Percentiles rank a stretch among this genome's conserved stretches.
Evolutionary conservation across 495 filamentous ascomycete species (phyloP).

Genomic region (Cryomyces antarcticus): DNA sequence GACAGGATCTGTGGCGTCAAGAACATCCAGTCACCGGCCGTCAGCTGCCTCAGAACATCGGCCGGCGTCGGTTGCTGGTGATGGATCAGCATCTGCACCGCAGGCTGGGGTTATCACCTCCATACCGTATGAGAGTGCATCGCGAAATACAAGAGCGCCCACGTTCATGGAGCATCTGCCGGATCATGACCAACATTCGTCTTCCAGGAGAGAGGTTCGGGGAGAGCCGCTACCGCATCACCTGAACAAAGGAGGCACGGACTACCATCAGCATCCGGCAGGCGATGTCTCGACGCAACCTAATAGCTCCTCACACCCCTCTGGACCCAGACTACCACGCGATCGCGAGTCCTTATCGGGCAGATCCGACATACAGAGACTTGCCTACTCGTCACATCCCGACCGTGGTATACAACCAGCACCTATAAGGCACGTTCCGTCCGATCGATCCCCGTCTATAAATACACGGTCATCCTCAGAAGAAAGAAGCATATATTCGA

Average conservation of each 20-base stretch:
- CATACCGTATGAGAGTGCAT: slow-evolving; percentile 70
- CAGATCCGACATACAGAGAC: neutral
- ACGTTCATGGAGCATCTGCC: slow-evolving; percentile 59
- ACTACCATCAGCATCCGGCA: slow-evolving; percentile 80
- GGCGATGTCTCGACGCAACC: slow-evolving; percentile 34
- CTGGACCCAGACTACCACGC: slow-evolving; percentile 3
- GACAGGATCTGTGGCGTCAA: slow-evolving; percentile 51
- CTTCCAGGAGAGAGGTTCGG: slow-evolving; percentile 25
- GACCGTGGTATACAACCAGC: no score
- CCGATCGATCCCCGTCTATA: slow-evolving; percentile 29
- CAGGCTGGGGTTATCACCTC: slow-evolving; percentile 74
- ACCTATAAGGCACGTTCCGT: neutral
- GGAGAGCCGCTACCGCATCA: slow-evolving; percentile 64
- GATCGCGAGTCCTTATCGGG: neutral
- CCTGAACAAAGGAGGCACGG: slow-evolving; percentile 51
- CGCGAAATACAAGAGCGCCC: slow-evolving; percentile 44
- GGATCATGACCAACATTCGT: slow-evolving; percentile 32
- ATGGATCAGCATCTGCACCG: slow-evolving; percentile 41
- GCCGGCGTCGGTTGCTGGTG: slow-evolving; percentile 24
- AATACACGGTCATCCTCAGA: slow-evolving; percentile 53
- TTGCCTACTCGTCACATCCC: no score
- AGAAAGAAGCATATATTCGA: slow-evolving; percentile 40
- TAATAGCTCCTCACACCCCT: slow-evolving; percentile 2
- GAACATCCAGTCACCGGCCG: slow-evolving; percentile 52
- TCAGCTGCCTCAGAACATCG: slow-evolving; percentile 57